These are phyloP conservation scores for Fusarium luffae DNA, from an alignment of 2,329 filamentous ascomycete genomes.

Conservation along the genomic window DNA sequence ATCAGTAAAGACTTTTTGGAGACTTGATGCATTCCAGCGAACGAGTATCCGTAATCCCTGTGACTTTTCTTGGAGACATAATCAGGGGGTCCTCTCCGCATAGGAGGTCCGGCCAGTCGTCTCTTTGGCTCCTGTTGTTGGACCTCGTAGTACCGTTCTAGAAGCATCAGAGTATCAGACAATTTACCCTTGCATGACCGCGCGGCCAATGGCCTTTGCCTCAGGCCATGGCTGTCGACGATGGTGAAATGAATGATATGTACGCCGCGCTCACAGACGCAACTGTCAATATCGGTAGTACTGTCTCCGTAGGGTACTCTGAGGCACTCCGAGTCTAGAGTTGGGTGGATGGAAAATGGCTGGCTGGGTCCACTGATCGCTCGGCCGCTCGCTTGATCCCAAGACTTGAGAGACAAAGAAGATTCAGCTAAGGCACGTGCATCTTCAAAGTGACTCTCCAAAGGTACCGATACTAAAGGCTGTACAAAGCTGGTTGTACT, in stretches of 20 bases:
- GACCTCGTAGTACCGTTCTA: conserved; percentile 36
- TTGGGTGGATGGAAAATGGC: conserved; percentile 11
- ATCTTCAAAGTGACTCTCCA: conserved; percentile 3
- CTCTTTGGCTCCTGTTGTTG: conserved; percentile 25
- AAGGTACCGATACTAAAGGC: conserved; percentile 40
- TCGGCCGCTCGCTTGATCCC: conserved; percentile 28
- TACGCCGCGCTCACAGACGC: conserved; percentile 30
- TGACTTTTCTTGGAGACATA: conserved; percentile 21
- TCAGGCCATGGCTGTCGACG: conserved; percentile 17
- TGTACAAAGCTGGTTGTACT: conserved; percentile 29
- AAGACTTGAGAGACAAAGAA: conserved; percentile 15
- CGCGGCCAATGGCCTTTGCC: conserved; percentile 35
- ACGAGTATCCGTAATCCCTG: conserved; percentile 24
- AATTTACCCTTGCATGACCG: conserved; percentile 39
- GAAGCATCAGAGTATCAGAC: conserved; percentile 38
- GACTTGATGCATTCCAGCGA: conserved; percentile 36
- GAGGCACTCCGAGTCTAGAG: conserved; percentile 13
- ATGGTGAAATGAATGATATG: conserved; percentile 28
- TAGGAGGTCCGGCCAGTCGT: neutral
- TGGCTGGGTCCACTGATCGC: conserved; percentile 39
- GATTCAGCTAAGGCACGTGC: conserved; percentile 36
- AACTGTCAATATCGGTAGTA: conserved; percentile 10
- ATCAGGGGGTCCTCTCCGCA: conserved; percentile 11
- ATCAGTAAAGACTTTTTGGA: conserved; percentile 12
- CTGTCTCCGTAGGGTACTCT: conserved; percentile 21